Evolutionary conservation across 2,329 filamentous ascomycete genomes (phyloP), one percentile per base, ranked within the genome.

Genomic region (Huntiella omanensis): DNA sequence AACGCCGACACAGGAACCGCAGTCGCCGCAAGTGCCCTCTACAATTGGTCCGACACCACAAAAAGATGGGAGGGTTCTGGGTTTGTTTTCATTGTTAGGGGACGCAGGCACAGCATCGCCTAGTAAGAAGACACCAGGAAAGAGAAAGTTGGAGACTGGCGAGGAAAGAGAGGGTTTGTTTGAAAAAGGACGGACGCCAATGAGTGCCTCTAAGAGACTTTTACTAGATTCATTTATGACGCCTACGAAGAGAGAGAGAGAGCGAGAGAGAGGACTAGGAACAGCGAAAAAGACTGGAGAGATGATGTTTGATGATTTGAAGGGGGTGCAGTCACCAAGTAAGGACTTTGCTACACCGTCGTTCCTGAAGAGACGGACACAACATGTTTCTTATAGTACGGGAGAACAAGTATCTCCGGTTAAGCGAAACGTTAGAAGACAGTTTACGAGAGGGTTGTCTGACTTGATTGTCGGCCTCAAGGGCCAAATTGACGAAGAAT

Each of bases 21-120:
- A 45, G n/a, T 75, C 72, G 48, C 72, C 75, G 1, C 61, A 61
- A 0, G 65, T 69, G 8, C 72, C 73, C 2, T 75, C 72, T 4
- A 71, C 69, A 1, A 71, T 91, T 50, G 82, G 81, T 2, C 83
- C 83, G 1, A 91, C 83, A 10, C 83, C 83, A 3, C 83, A 88
- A 55, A 75, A 77, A 51, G 80, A 88, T 57, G 83, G 83, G 22
- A 73, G 74, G 15, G 77, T 86, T 1, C 66, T 91, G 2, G 82
- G 83, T 4, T 62, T 91, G 13, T 91, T 91, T 57, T 83, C 88
- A 56, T 62, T 81, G 8, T 62, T 85, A 5, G 63, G 66, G 19
- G 67, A 71, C 37, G 65, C 66, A 16, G 59, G 66, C 17, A 63
- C 63, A 32, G 16, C 22, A 33, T 43, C 40, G 4, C 48, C 48